These are phyloP conservation scores for Sphaerostilbella broomeana DNA, from an alignment of 2,329 filamentous ascomycete genomes.

Conservation along the genomic window DNA sequence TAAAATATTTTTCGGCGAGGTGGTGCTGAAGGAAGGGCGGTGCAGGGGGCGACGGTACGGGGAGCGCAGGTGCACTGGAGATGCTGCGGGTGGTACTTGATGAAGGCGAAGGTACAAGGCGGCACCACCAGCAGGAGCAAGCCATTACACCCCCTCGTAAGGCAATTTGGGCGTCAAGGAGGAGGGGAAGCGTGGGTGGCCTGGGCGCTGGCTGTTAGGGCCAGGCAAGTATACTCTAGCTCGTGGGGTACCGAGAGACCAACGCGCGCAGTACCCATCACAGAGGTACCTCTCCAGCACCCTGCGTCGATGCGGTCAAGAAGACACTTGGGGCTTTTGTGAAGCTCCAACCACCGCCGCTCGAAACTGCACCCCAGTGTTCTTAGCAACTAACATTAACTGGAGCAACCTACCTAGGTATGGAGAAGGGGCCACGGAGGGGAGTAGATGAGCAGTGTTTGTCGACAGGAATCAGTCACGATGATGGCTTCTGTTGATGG, in stretches of 20 bases:
- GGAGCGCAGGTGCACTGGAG: constrained; percentile 8
- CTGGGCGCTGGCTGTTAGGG: background rate
- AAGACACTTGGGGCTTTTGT: no score
- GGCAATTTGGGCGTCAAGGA: no score
- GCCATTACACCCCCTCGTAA: no score
- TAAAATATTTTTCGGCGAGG: constrained; percentile 37
- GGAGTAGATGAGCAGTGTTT: no score
- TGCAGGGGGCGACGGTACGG: constrained; percentile 13
- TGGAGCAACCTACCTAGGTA: no score
- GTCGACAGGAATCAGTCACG: no score
- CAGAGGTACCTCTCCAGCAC: constrained; percentile 5
- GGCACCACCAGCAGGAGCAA: background rate
- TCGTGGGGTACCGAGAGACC: constrained; percentile 7
- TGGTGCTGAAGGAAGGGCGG: constrained; percentile 14
- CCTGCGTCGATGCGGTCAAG: constrained; percentile 11
- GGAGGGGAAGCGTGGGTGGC: constrained; percentile 8
- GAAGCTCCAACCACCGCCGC: no score
- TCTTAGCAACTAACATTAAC: no score
- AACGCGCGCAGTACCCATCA: constrained; percentile 1
- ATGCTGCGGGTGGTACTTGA: background rate
- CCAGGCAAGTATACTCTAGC: constrained; percentile 8
- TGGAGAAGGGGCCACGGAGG: no score
- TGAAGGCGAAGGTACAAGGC: constrained; percentile 9
- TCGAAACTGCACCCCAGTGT: no score
- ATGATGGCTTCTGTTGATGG: no score